phyloP scores from a whole-genome alignment of 2,329 filamentous ascomycete genomes.

The Xylariaceae sp. region DNA sequence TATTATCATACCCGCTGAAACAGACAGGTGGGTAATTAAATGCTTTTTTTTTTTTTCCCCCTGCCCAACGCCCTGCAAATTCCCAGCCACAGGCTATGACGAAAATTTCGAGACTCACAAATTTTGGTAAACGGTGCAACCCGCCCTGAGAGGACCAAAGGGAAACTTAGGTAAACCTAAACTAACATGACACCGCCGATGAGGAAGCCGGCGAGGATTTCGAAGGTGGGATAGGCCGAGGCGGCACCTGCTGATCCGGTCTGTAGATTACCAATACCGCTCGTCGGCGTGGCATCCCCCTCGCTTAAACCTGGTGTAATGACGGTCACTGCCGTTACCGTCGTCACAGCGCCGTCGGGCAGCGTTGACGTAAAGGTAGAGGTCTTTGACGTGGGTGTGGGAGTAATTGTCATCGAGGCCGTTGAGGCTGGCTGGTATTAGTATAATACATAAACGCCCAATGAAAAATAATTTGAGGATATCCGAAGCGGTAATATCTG shows the following conservation, averaged over 20 bases:
- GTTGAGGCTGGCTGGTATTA: conserved; percentile 18
- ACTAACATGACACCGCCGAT: conserved; percentile 25
- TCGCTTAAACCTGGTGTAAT: conserved; percentile 23
- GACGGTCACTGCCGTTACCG: conserved; percentile 28
- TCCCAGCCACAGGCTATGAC: not conserved
- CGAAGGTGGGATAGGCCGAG: conserved; percentile 15
- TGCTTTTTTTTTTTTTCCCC: not conserved
- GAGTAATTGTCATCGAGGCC: conserved; percentile 17
- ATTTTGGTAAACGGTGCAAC: too few species aligned
- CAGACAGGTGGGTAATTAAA: not conserved
- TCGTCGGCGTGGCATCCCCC: conserved; percentile 16
- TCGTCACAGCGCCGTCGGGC: conserved; percentile 28
- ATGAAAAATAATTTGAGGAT: not conserved
- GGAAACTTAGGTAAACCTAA: not conserved
- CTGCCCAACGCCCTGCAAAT: not conserved
- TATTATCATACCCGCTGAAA: not conserved
- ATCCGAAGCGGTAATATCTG: not conserved
- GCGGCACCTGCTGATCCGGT: conserved; percentile 19
- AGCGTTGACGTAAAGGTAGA: conserved; percentile 30
- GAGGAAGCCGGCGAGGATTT: conserved; percentile 24
- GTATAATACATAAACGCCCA: not conserved
- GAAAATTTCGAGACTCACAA: not conserved
- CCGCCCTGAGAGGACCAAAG: too few species aligned
- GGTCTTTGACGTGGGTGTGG: conserved; percentile 21
- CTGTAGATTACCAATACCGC: conserved; percentile 25